Conservation (phyloP, 164 flowering plant genomes). For the Cinnamomum micranthum region DNA sequence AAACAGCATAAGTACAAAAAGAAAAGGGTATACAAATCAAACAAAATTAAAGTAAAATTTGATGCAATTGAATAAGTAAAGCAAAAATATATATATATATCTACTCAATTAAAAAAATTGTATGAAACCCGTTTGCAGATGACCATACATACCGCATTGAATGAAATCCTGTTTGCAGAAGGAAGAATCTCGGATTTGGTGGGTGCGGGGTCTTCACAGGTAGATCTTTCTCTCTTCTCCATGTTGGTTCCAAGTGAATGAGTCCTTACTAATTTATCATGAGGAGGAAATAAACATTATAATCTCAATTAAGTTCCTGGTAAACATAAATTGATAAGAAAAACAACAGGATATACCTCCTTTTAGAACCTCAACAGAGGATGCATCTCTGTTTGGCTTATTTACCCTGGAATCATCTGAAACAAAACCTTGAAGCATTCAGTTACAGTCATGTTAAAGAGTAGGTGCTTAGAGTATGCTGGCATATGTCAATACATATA, state of each 20-base stretch:
- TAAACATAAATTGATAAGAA: not conserved
- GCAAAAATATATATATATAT: too few relatives aligned
- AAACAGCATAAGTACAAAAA: too few relatives aligned
- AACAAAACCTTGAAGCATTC: constrained; percentile 10
- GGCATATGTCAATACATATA: too few relatives aligned
- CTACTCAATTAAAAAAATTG: too few relatives aligned
- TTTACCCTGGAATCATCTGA: constrained; percentile 50
- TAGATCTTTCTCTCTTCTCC: constrained; percentile 67
- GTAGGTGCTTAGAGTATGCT: too few relatives aligned
- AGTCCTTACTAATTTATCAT: constrained; percentile 39
- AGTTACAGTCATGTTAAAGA: not conserved
- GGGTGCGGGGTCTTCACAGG: constrained; percentile 39
- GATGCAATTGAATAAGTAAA: too few relatives aligned
- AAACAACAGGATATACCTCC: constrained; percentile 25
- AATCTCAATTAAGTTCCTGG: not conserved
- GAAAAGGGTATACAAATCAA: too few relatives aligned
- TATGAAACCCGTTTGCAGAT: too few relatives aligned
- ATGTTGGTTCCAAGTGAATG: constrained; percentile 49
- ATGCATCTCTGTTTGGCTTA: constrained; percentile 36
- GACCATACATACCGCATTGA: constrained; percentile 35
- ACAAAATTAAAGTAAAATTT: too few relatives aligned
- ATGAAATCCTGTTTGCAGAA: constrained; percentile 28
- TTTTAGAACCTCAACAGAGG: constrained; percentile 37
- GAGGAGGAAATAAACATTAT: not conserved
- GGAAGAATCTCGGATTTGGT: constrained; percentile 30